These are phyloP conservation scores for Berberis vulgaris DNA, from an alignment of 164 flowering plant genomes.

Conservation along the genomic window DNA sequence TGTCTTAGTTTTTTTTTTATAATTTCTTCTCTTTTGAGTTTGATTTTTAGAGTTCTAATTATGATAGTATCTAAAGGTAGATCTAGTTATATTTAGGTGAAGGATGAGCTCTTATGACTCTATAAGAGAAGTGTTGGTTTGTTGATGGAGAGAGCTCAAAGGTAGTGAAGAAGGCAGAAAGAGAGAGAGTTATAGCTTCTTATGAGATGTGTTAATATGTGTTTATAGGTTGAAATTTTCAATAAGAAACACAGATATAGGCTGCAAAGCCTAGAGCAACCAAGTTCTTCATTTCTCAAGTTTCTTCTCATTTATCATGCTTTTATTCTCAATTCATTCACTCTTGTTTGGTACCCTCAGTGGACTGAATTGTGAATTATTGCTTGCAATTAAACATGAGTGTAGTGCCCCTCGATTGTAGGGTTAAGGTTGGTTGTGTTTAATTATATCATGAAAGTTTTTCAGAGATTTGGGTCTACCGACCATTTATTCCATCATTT, in stretches of 20 bases:
- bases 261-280: neutral
- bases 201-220: constrained; percentile 2
- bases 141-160: neutral
- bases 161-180: neutral
- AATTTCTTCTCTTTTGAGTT: neutral
- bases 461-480: no score
- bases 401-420: no score
- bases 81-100: neutral
- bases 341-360: neutral
- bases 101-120: neutral
- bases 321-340: neutral
- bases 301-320: neutral
- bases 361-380: no score
- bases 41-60: constrained; percentile 4
- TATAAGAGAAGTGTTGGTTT: neutral
- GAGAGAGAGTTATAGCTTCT: neutral
- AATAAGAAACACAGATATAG: neutral
- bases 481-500: no score
- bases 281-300: neutral
- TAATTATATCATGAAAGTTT: no score
- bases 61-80: neutral
- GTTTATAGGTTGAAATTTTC: neutral
- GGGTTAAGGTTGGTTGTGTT: no score
- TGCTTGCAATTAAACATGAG: no score
- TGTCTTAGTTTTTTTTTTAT: constrained; percentile 1